Percentiles rank a stretch among this genome's conserved stretches.
These are phyloP conservation scores for Penicillium dipodomyicola DNA, from an alignment of 495 filamentous ascomycete species.

Conservation along the genomic window DNA sequence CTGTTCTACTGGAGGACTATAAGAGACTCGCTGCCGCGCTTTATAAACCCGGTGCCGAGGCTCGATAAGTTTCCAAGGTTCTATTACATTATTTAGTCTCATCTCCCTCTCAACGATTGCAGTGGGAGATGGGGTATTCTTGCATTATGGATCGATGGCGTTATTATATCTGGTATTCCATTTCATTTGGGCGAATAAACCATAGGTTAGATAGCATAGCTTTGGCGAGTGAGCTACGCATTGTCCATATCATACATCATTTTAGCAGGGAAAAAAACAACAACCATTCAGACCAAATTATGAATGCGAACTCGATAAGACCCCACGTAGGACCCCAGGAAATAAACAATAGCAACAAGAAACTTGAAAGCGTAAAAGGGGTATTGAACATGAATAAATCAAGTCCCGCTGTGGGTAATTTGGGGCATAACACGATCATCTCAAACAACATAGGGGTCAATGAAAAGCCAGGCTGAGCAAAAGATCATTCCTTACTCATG, in stretches of 20 bases:
- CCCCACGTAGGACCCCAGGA: background rate
- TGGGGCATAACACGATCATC: conserved; percentile 8
- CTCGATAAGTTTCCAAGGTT: conserved; percentile 10
- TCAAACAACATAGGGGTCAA: conserved; percentile 6
- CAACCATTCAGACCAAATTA: background rate
- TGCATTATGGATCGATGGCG: conserved; percentile 18
- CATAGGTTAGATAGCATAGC: conserved; percentile 13
- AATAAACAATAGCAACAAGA: conserved; percentile 1
- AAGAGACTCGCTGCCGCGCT: conserved; percentile 63
- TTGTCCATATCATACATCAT: conserved; percentile 22
- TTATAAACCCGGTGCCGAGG: conserved; percentile 36
- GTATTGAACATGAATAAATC: conserved; percentile 21
- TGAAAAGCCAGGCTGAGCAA: background rate
- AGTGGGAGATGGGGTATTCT: background rate
- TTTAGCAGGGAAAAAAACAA: background rate
- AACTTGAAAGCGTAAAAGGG: conserved; percentile 7
- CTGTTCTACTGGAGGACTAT: conserved; percentile 83
- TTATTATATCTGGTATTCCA: conserved; percentile 16
- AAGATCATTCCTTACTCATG: conserved; percentile 16
- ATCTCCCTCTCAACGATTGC: background rate
- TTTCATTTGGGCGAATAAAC: conserved; percentile 20
- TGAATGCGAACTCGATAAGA: background rate
- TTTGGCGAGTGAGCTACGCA: conserved; percentile 11
- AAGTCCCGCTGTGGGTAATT: conserved; percentile 8
- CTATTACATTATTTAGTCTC: background rate